These are phyloP conservation scores for Gymnopus androsaceus DNA, from an alignment of 1,284 basidiomycete genomes.

Conservation along the genomic window DNA sequence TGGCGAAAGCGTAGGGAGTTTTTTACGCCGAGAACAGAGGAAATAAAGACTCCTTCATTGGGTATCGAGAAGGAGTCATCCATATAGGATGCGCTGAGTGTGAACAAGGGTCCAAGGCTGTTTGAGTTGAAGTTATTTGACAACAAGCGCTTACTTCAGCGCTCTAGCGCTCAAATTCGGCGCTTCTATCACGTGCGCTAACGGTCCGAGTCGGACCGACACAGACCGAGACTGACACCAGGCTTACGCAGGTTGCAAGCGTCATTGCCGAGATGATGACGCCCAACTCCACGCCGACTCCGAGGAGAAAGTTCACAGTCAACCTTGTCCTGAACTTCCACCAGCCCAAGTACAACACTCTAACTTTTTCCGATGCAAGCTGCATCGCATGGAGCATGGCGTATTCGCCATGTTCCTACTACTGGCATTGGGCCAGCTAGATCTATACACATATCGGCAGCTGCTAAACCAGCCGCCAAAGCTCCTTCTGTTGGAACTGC, in stretches of 20 bases:
- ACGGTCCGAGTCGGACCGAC: too few species aligned
- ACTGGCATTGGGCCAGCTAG: slow-evolving; percentile 30
- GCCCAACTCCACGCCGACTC: too few species aligned
- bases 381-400: slow-evolving; percentile 54
- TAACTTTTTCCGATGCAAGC: slow-evolving; percentile 50
- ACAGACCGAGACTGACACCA: too few species aligned
- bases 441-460: slow-evolving; percentile 46
- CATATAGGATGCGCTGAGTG: neutral
- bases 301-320: too few species aligned
- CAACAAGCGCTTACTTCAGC: too few species aligned
- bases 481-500: slow-evolving; percentile 36
- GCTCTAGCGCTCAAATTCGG: too few species aligned
- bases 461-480: slow-evolving; percentile 25
- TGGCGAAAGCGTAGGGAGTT: slow-evolving; percentile 54
- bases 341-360: too few species aligned
- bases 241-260: too few species aligned
- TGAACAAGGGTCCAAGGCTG: neutral
- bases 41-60: slow-evolving; percentile 24
- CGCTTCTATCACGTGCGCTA: too few species aligned
- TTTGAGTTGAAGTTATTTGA: too few species aligned
- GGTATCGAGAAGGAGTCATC: slow-evolving; percentile 2
- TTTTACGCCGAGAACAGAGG: slow-evolving; percentile 57
- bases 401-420: slow-evolving; percentile 35
- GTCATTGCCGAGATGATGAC: too few species aligned
- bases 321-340: neutral